Evolutionary conservation across 495 filamentous ascomycete species (phyloP).

Genomic region (Lentithecium fluviatile): DNA sequence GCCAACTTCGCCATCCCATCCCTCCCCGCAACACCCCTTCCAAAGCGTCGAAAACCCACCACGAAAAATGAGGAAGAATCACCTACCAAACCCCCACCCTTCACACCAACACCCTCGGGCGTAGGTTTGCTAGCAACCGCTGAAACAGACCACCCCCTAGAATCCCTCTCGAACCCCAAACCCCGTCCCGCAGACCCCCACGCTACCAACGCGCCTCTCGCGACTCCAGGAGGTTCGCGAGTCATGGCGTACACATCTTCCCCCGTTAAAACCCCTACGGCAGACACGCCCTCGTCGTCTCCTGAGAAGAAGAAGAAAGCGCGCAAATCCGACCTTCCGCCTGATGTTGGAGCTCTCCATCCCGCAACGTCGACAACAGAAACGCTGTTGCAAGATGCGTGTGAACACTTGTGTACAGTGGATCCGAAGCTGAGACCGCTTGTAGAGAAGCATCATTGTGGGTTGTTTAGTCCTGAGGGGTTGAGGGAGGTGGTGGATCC

Average conservation of each 20-base stretch:
- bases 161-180: conserved; percentile 35
- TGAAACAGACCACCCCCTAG: not conserved
- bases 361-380: conserved; percentile 62
- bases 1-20: conserved; percentile 20
- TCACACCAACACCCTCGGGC: conserved; percentile 23
- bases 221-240: conserved; percentile 74
- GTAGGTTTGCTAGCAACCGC: conserved; percentile 8
- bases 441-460: conserved; percentile 72
- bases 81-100: conserved; percentile 5
- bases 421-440: conserved; percentile 72
- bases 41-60: conserved; percentile 23
- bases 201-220: conserved; percentile 70
- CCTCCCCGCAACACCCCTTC: conserved; percentile 9
- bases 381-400: conserved; percentile 73
- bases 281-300: conserved; percentile 32
- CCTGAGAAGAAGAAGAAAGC: not conserved
- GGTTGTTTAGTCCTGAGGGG: conserved; percentile 76
- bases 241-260: conserved; percentile 55
- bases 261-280: conserved; percentile 2
- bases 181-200: conserved; percentile 63
- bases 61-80: too few relatives aligned
- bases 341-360: conserved; percentile 38
- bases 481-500: conserved; percentile 83
- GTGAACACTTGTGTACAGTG: conserved; percentile 70
- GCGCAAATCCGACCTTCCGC: conserved; percentile 10